These are phyloP conservation scores for Lunularia cruciata DNA, from an alignment of 225 moss, liverwort and hornwort species.

Conservation along the genomic window DNA sequence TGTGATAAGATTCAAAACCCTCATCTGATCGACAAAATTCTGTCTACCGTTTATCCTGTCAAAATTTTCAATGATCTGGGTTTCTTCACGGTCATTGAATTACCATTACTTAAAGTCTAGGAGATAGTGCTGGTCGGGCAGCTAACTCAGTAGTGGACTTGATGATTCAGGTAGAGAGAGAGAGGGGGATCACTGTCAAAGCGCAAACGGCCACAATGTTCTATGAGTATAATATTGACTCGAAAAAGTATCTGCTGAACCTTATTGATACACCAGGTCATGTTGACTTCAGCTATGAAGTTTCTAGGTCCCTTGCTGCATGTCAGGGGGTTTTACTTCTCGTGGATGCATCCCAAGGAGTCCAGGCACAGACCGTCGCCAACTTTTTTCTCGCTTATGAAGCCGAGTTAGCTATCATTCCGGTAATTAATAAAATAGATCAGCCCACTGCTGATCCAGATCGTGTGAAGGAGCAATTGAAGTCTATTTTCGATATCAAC, in stretches of 20 bases:
- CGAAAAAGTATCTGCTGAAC: conserved; percentile 65
- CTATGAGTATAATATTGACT: conserved; percentile 42
- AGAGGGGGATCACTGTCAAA: conserved; percentile 96
- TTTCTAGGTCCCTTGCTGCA: conserved; percentile 88
- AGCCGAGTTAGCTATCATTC: conserved; percentile 81
- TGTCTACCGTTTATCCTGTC: too few relatives aligned
- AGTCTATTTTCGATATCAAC: conserved; percentile 81
- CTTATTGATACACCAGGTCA: conserved; percentile 95
- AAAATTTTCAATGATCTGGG: too few relatives aligned
- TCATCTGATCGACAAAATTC: too few relatives aligned
- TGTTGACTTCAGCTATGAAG: conserved; percentile 98
- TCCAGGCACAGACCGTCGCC: conserved; percentile 95
- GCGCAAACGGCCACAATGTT: conserved; percentile 96
- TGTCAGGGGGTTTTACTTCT: conserved; percentile 95
- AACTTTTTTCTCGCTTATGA: conserved; percentile 92
- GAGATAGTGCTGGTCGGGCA: too few relatives aligned
- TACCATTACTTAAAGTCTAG: too few relatives aligned
- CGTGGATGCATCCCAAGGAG: conserved; percentile 91
- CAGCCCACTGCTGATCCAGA: conserved; percentile 87
- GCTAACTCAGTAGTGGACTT: conserved; percentile 5
- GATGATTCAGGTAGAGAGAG: conserved; percentile 75
- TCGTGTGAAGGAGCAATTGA: conserved; percentile 72
- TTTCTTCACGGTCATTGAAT: too few relatives aligned
- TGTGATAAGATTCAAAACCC: too few relatives aligned
- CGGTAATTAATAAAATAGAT: conserved; percentile 93